A percentile compares a stretch with the other conserved stretches of the same genome.
Evolutionary conservation across 2,329 filamentous ascomycete species (phyloP).

Genomic region (Sporothrix variecibatus): DNA sequence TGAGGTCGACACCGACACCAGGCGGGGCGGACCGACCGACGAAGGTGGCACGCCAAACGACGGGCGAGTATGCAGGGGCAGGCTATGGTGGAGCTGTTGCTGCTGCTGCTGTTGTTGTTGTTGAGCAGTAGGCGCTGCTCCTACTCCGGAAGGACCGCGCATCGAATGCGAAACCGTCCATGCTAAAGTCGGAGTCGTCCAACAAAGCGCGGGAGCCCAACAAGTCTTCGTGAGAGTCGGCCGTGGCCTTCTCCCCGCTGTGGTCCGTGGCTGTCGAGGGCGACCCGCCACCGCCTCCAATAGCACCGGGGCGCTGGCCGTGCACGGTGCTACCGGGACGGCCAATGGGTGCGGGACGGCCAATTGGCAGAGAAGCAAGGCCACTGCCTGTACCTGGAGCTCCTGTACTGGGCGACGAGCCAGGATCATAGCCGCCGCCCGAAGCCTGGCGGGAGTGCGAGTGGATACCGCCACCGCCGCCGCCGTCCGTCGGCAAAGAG

Average conservation of each 20-base stretch:
- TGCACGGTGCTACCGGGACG: conserved; percentile 74
- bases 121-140: not conserved
- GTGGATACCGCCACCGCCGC: conserved; percentile 31
- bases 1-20: conserved; percentile 22
- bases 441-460: conserved; percentile 76
- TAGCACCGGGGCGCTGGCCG: conserved; percentile 45
- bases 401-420: conserved; percentile 38
- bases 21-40: not conserved
- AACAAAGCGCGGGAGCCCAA: conserved; percentile 89
- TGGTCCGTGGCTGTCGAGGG: conserved; percentile 28
- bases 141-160: conserved; percentile 28
- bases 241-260: not conserved
- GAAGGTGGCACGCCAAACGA: not conserved
- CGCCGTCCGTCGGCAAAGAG: conserved; percentile 38
- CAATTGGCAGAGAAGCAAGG: conserved; percentile 69
- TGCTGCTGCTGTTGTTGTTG: not conserved
- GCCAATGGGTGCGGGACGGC: conserved; percentile 83
- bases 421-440: conserved; percentile 63
- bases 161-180: conserved; percentile 39
- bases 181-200: conserved; percentile 67
- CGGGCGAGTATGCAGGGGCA: not conserved
- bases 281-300: conserved; percentile 13
- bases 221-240: conserved; percentile 46
- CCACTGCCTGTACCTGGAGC: not conserved
- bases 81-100: not conserved